Evolutionary conservation across 2,329 filamentous ascomycete genomes (phyloP).

Genomic region (Trichoderma endophyticum): DNA sequence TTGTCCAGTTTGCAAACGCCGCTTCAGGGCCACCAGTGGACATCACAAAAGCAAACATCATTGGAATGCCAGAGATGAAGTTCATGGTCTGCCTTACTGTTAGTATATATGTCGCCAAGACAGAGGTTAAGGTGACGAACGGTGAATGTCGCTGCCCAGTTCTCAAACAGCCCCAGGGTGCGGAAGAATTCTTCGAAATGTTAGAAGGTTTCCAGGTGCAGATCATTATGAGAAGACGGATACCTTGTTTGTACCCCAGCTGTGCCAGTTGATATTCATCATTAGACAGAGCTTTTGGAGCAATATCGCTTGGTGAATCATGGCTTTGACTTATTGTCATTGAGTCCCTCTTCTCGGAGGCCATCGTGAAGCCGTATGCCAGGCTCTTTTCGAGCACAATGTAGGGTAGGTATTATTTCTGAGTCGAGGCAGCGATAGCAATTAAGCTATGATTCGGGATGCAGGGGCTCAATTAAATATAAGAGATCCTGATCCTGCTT

Average conservation of each 20-base stretch:
- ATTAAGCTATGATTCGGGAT: neutral
- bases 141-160: neutral
- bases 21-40: neutral
- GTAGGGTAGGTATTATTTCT: neutral
- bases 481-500: neutral
- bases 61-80: neutral
- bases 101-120: neutral
- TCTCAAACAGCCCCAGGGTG: neutral
- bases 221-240: neutral
- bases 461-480: neutral
- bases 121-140: neutral
- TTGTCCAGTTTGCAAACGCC: neutral
- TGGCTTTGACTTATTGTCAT: neutral
- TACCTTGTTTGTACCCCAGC: neutral
- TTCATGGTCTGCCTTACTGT: neutral
- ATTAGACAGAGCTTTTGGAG: neutral
- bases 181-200: neutral
- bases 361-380: neutral
- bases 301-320: neutral
- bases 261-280: neutral
- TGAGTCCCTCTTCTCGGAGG: neutral
- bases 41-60: neutral
- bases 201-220: neutral
- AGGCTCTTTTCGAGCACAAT: neutral
- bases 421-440: neutral